phyloP scores from a whole-genome alignment of 2,329 filamentous ascomycete genomes.

The Cercospora janseana region DNA sequence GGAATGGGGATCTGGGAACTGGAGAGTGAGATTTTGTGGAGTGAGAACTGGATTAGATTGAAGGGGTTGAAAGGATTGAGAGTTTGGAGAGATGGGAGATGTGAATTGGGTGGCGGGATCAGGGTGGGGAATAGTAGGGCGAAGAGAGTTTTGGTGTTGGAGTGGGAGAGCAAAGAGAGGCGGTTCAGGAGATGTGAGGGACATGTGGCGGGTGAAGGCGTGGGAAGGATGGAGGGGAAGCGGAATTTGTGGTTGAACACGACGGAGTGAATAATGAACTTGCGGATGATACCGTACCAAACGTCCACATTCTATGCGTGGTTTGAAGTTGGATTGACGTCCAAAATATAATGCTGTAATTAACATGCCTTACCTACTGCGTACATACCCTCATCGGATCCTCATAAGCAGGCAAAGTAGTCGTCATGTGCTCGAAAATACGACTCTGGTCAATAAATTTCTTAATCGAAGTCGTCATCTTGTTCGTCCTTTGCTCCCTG shows the following conservation, averaged over 20 bases:
- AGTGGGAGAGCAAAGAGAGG: slow-evolving; percentile 3
- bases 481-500: too few relatives aligned
- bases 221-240: background rate
- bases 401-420: too few relatives aligned
- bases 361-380: too few relatives aligned
- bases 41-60: slow-evolving; percentile 12
- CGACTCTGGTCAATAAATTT: too few relatives aligned
- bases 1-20: slow-evolving; percentile 1
- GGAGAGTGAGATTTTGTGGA: slow-evolving; percentile 17
- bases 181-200: background rate
- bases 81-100: slow-evolving; percentile 9
- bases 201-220: background rate
- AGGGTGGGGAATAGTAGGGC: background rate
- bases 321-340: too few relatives aligned
- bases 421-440: too few relatives aligned
- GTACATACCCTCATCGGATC: too few relatives aligned
- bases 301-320: too few relatives aligned
- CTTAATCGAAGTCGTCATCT: too few relatives aligned
- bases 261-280: background rate
- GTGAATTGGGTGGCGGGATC: background rate
- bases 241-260: slow-evolving; percentile 13
- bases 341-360: too few relatives aligned
- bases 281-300: too few relatives aligned
- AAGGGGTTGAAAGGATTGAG: slow-evolving; percentile 5
- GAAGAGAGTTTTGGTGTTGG: background rate